Evolutionary conservation across 805 yeast species (phyloP), one percentile per base, ranked within the genome.

Genomic region (Sugiyamaella lignohabitans): DNA sequence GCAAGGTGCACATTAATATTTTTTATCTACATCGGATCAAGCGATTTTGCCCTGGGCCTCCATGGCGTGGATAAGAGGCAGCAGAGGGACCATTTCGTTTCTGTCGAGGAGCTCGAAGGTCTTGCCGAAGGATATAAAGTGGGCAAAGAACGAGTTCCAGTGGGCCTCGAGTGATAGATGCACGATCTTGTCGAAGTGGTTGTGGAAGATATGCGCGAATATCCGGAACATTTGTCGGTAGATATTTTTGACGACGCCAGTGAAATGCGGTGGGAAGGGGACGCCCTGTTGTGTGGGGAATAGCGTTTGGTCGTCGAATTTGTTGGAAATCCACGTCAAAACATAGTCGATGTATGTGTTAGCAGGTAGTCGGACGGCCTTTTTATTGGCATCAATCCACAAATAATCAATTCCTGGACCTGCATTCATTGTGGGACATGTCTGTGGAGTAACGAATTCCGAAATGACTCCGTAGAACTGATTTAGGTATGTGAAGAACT

Each of bases 71-170:
- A 94, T 85, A 64, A 93, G 70, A 3, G 84, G 81, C 39, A 72
- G 65, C 52, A 93, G 67, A 0, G 98, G 98, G 46, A 73, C 84
- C 64, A 88, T 67, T 53, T 93, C 99, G 46, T 73, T 71, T 44
- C 79, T 70, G 50, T 88, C 98, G 30, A 93, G 72, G 53, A 93
- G 74, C 45, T 78, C 82, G 64, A 87, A 93, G 54, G 88, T 95
- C 50, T 83, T 82, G 11, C 84, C 78, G 60, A 93, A 87, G 45
- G 95, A 83, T 38, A 91, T 76, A 59, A 85, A 93, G 63, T 93
- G 98, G 14, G 96, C 93, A 67, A 94, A 93, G 57, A 89, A 86
- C 2, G 98, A 89, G 65, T 93, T 93, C 95, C 96, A 93, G 63
- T 93, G 98, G 0, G 98, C 96, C 63, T 93, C 98, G 50, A 93